A percentile compares a stretch with the other conserved stretches of the same genome.
phyloP scores from a whole-genome alignment of 805 yeast genomes.

The Saccharomycopsis sp. region DNA sequence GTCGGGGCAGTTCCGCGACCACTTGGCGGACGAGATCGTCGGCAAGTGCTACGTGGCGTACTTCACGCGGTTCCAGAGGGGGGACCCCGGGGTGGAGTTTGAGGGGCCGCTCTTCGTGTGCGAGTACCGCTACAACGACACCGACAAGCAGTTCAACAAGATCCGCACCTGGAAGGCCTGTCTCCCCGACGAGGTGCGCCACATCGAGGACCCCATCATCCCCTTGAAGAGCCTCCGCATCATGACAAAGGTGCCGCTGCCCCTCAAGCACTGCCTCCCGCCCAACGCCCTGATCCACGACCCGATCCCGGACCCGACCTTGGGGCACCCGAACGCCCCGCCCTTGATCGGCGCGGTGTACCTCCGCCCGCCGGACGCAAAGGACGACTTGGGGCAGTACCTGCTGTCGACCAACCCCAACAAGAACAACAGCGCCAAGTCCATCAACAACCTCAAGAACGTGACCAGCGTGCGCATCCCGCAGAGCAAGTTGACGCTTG shows the following conservation, averaged over 20 bases:
- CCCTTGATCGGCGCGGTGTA: conserved; percentile 93
- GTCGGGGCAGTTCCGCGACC: conserved; percentile 95
- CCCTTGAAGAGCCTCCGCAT: conserved; percentile 65
- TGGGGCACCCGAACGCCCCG: conserved; percentile 81
- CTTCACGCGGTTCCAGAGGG: conserved; percentile 90
- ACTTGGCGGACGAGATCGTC: conserved; percentile 76
- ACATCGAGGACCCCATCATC: conserved; percentile 68
- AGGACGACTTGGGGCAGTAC: conserved; percentile 65
- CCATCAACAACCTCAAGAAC: conserved; percentile 19
- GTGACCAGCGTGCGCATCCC: conserved; percentile 17
- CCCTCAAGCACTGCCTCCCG: conserved; percentile 71
- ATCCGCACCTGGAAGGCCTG: conserved; percentile 99
- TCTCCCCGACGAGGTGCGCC: conserved; percentile 92
- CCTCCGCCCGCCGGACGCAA: conserved; percentile 61
- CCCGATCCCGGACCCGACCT: conserved; percentile 75
- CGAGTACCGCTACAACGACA: conserved; percentile 89
- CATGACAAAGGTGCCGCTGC: conserved; percentile 74
- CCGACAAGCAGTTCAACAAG: conserved; percentile 83
- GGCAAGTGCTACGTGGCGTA: conserved; percentile 95
- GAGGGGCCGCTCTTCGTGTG: conserved; percentile 88
- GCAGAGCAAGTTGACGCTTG: conserved; percentile 2
- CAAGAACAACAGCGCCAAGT: conserved; percentile 11
- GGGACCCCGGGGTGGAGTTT: conserved; percentile 76
- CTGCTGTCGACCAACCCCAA: conserved; percentile 16
- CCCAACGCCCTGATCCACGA: conserved; percentile 65